Base-by-base conservation (phyloP, 306 rosid species). In the Crataegus laevigata region DNA sequence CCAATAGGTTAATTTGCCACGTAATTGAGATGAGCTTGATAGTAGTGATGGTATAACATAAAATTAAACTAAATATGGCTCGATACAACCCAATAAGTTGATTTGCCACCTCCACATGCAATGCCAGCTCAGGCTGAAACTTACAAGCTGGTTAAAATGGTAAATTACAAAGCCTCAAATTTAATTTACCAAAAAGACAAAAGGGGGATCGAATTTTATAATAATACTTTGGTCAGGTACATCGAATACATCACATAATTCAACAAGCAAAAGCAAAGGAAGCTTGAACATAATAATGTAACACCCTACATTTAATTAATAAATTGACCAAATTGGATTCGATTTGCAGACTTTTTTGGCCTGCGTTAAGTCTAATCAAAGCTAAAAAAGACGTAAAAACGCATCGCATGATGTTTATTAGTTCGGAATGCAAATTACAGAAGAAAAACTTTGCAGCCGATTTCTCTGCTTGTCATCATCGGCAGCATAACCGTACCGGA, bases 41-140 rank as follows among this genome's bases (percentile, higher is more conserved):
- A 6, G 8, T 5, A 32, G 36, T 32, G 4, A 32, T 32, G 36
- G 8, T 32, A 1, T 32, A 32, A 29, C 0, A 0, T 36, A 36
- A 36, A 36, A 36, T 1, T 7, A 36, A 36, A 8, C 40, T 7
- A 36, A 7, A 36, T 7, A 6, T 2, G 2, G 6, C 38, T 34
- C 0, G 0, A 34, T 34, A 34, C 38, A 34, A 1, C 38, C 0
- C 9, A 7, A 7, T 7, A 1, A 2, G 0, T 34, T 34, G 9
- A 34, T 34, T 34, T 34, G 38, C 1, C 9, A 34, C 9, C 9
- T 34, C 40, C 7, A 50, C 54, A 50, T 14, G 54, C 6, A 15
- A 36, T 15, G 21, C 21, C 21, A 15, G 6, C 54, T 50, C 5
- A 50, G 21, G 54, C 21, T 3, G 54, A 36, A 36, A 36, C 40